Conservation (phyloP, 495 filamentous ascomycete genomes). For the Xylaria nigripes region DNA sequence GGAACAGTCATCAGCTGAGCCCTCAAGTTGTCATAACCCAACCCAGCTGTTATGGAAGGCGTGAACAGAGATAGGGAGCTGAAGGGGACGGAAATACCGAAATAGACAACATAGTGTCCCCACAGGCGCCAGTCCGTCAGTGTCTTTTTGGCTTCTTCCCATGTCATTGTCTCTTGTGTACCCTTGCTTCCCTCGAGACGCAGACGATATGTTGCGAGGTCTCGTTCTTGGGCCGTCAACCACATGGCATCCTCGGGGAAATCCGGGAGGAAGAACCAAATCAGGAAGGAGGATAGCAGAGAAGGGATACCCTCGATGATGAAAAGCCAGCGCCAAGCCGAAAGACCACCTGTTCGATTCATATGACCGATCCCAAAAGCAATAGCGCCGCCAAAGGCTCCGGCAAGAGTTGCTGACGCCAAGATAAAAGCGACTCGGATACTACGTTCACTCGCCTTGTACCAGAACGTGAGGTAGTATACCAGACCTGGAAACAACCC, state of each 20-base stretch:
- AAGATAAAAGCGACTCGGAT: conserved; percentile 66
- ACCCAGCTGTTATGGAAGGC: conserved; percentile 62
- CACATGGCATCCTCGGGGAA: conserved; percentile 70
- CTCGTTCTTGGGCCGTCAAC: conserved; percentile 54
- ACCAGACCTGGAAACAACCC: conserved; percentile 73
- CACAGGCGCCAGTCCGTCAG: conserved; percentile 71
- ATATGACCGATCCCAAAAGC: conserved; percentile 62
- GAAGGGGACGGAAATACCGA: conserved; percentile 53
- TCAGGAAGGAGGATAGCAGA: conserved; percentile 50
- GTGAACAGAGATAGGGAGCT: conserved; percentile 79
- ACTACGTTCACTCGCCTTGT: conserved; percentile 38
- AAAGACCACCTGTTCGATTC: conserved; percentile 54
- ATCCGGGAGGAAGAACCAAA: conserved; percentile 68
- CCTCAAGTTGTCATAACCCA: conserved; percentile 57
- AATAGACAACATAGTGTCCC: conserved; percentile 57
- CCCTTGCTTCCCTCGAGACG: conserved; percentile 43
- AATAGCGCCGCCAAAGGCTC: conserved; percentile 71
- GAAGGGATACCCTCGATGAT: conserved; percentile 61
- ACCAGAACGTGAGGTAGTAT: conserved; percentile 83
- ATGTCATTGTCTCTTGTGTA: conserved; percentile 63
- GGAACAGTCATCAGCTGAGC: conserved; percentile 77
- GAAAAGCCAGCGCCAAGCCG: conserved; percentile 75
- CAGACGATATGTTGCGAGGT: conserved; percentile 57
- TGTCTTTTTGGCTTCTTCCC: conserved; percentile 59
- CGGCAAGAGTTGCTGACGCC: conserved; percentile 67